Evolutionary conservation across 2,329 filamentous ascomycete genomes (phyloP), one percentile per base, ranked within the genome.

Genomic region (Knufia petricola): DNA sequence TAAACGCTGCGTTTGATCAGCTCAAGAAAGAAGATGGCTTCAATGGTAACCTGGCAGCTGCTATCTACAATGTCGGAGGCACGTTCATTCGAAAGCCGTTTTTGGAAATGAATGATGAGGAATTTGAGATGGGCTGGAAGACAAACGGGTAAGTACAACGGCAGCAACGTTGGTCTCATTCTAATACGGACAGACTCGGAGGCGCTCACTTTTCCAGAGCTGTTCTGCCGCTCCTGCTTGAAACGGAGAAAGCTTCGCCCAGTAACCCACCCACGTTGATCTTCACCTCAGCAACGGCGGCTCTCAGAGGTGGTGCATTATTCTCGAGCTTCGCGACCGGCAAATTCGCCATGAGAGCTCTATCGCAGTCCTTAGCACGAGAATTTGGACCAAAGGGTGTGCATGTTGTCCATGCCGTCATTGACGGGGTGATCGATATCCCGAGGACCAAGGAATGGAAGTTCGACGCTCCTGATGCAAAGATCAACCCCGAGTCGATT

Each of bases 331-430:
- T 95, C 60, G 83, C 87, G 0, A 78, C 81, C 1, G 84, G 83
- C 23, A 94, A 94, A 63, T 94, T 87, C 63, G 87, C 85, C 3
- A 69, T 84, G 57, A 75, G 88, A 26, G 86, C 82, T 0, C 67
- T 94, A 44, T 75, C 77, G 0, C 86, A 90, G 65, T 84, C 78
- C 28, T 71, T 94, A 21, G 85, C 87, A 0, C 77, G 84, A 49
- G 88, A 95, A 63, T 95, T 92, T 64, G 85, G 84, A 0, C 87
- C 88, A 0, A 73, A 85, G 63, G 88, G 88, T 2, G 77, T 95
- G 1, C 88, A 95, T 64, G 83, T 94, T 1, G 78, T 83, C 0
- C 86, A 94, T 66, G 80, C 82, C 3, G 79, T 94, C 52, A 82
- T 94, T 48, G 88, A 95, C 61, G 88, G 87, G 0, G 76, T 86